Percentiles rank a stretch among this genome's conserved stretches.
phyloP scores from a whole-genome alignment of 257 asterid genomes.

The Salvia rosmarinus region DNA sequence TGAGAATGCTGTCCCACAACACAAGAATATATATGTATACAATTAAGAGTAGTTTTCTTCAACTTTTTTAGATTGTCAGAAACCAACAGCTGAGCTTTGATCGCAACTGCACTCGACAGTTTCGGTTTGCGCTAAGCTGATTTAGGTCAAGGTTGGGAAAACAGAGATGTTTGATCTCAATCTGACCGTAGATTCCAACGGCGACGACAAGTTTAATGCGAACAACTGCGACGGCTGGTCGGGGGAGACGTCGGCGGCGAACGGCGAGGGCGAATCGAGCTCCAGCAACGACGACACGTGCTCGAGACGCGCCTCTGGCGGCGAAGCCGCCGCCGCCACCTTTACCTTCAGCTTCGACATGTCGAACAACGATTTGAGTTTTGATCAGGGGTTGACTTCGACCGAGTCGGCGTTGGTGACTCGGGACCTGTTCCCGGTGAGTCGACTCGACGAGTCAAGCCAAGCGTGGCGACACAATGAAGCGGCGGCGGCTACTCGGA shows the following conservation, averaged over 20 bases:
- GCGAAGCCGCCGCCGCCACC: conserved; percentile 24
- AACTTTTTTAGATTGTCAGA: not conserved
- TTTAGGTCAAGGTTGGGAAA: not conserved
- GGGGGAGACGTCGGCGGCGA: conserved; percentile 45
- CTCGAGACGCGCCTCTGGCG: conserved; percentile 38
- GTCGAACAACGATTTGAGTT: not conserved
- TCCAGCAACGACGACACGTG: conserved; percentile 53
- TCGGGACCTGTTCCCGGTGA: conserved; percentile 58
- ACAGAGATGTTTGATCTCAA: conserved; percentile 61
- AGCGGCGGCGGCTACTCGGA: conserved; percentile 6
- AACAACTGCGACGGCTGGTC: conserved; percentile 34
- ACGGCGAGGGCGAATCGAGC: conserved; percentile 43
- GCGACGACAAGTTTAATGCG: conserved; percentile 3
- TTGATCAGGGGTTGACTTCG: conserved; percentile 22
- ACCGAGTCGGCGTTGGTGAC: conserved; percentile 43
- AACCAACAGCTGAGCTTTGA: not conserved
- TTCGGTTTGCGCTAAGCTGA: not conserved
- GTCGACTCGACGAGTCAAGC: conserved; percentile 28
- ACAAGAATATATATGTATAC: not conserved
- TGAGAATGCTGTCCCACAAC: not conserved
- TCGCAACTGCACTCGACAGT: not conserved
- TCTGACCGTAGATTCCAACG: conserved; percentile 37
- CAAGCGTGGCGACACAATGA: conserved; percentile 11
- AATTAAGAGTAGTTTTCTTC: not conserved
- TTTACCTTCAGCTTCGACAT: conserved; percentile 47